Percentiles rank a stretch among this genome's conserved stretches.
Conservation (phyloP, 257 asterid genomes). For the Agastache rugosa region DNA sequence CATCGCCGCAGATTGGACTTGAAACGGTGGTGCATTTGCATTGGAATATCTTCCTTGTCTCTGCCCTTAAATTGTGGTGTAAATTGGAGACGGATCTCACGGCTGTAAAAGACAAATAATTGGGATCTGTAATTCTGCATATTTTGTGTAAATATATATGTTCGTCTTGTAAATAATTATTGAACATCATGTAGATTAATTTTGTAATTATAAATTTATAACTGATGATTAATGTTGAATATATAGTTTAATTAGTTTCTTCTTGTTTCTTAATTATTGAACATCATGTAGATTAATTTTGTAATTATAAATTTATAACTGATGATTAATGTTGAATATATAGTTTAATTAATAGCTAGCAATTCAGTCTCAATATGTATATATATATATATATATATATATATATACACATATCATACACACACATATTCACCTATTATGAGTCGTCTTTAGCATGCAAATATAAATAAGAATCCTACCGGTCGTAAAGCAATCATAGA, state of each 20-base stretch:
- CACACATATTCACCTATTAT: too few relatives aligned
- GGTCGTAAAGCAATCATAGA: too few relatives aligned
- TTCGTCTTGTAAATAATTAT: neutral
- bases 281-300: neutral
- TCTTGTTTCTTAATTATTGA: neutral
- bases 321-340: too few relatives aligned
- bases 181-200: neutral
- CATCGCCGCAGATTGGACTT: neutral
- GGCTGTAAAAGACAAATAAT: too few relatives aligned
- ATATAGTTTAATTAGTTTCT: too few relatives aligned
- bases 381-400: too few relatives aligned
- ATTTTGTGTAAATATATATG: neutral
- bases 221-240: neutral
- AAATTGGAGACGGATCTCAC: neutral
- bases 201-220: neutral
- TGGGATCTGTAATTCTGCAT: neutral
- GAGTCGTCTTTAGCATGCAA: too few relatives aligned
- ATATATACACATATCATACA: too few relatives aligned
- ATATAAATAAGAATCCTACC: too few relatives aligned
- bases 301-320: neutral
- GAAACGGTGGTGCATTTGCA: constrained; percentile 43
- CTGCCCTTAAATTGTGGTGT: constrained; percentile 41
- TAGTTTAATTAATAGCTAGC: too few relatives aligned
- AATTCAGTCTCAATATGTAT: too few relatives aligned
- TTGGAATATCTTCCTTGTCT: constrained; percentile 45